phyloP scores from a whole-genome alignment of 2,329 filamentous ascomycete species.

The Daldinia eschscholtzii region DNA sequence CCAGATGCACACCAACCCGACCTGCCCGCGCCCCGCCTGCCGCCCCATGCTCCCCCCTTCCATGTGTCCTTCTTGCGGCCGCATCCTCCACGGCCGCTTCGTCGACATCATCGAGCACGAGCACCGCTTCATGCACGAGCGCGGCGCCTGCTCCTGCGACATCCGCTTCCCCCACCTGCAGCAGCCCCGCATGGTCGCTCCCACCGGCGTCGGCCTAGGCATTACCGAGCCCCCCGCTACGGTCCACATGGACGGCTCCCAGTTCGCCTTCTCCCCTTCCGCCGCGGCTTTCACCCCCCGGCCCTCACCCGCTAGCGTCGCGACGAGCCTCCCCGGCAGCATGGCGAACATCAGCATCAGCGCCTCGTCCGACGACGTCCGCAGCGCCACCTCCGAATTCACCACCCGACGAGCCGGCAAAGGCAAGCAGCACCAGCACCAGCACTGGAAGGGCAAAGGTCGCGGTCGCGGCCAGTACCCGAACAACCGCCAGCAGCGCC shows the following conservation, averaged over 20 bases:
- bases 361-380: neutral
- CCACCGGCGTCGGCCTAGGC: neutral
- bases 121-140: constrained; percentile 61
- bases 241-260: neutral
- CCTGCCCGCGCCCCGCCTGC: constrained; percentile 51
- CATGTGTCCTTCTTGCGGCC: constrained; percentile 57
- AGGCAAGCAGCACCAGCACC: neutral
- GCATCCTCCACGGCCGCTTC: constrained; percentile 56
- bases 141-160: constrained; percentile 57
- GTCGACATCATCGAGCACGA: constrained; percentile 58
- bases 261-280: constrained; percentile 16
- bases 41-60: constrained; percentile 51
- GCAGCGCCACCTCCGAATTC: neutral
- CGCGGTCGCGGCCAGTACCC: neutral
- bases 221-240: neutral
- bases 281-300: constrained; percentile 13
- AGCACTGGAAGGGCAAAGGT: neutral
- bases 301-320: neutral
- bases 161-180: constrained; percentile 55
- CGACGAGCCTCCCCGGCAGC: neutral
- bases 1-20: constrained; percentile 52
- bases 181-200: constrained; percentile 51
- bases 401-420: neutral
- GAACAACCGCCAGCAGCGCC: neutral
- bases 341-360: neutral